Evolutionary conservation across 208 protist genomes (phyloP), one percentile per base, ranked within the genome.

Genomic region (Tritrichomonas musculus): DNA sequence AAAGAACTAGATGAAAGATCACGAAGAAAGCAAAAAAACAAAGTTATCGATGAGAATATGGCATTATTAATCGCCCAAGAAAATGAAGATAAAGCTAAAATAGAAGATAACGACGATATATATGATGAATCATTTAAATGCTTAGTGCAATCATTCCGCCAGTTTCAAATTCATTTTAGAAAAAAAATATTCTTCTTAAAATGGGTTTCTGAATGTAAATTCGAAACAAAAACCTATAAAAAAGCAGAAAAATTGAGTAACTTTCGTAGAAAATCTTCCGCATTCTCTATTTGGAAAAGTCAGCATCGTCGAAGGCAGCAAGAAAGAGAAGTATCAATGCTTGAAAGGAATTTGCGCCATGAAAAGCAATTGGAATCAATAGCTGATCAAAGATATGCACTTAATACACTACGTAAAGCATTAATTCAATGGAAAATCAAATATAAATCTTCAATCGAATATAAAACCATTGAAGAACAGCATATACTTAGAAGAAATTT

Each of bases 401-500:
- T n/a, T 11, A 49, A 84, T 25, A 20, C 27, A 22, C 20, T 84
- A 17, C 4, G 39, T 25, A 84, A 84, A 84, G 8, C 36, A n/a
- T 84, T 84, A 4, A 44, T n/a, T n/a, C 3, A 53, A n/a, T 84
- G 73, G 73, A 25, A 8, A 33, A 14, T n/a, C 1, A 84, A 30
- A 53, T 84, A 84, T 53, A 84, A 53, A 84, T 9, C 44, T 25
- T 27, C 33, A 1, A 53, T 84, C 13, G 73, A 49, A 20, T n/a
- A 53, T 5, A 84, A 53, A 84, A 84, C 53, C 44, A 53, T 84
- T 33, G 73, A 84, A 84, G 73, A 84, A 53, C 73, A 84, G n/a
- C 73, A 84, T 84, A 55, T 25, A 84, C 49, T 53, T n/a, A 8
- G 73, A 84, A 49, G 73, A 77, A 33, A 14, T 47, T 20, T 77